phyloP scores from a whole-genome alignment of 495 filamentous ascomycete genomes.

The Xylaria grammica region DNA sequence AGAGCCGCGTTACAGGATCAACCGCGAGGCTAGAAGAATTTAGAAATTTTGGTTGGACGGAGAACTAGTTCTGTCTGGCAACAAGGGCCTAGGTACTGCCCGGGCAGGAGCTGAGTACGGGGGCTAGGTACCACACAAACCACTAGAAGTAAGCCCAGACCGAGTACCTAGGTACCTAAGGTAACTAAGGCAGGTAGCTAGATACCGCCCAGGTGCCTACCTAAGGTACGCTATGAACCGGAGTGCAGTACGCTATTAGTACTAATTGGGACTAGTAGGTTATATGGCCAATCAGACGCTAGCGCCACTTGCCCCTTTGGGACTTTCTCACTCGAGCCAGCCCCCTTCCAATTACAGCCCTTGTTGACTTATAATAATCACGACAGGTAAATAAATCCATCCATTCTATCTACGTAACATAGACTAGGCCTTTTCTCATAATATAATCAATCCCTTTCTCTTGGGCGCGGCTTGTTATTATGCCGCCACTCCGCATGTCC shows the following conservation, averaged over 20 bases:
- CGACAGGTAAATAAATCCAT: too few relatives aligned
- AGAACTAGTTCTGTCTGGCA: constrained; percentile 19
- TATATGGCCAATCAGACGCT: background rate
- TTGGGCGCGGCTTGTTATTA: constrained; percentile 13
- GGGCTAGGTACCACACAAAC: too few relatives aligned
- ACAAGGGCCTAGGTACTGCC: constrained; percentile 1
- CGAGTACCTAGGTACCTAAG: too few relatives aligned
- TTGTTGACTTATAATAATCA: background rate
- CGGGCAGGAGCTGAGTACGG: too few relatives aligned
- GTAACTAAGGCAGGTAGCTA: background rate
- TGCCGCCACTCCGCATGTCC: constrained; percentile 45
- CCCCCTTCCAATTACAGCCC: background rate
- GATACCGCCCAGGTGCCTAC: background rate
- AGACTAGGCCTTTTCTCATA: background rate
- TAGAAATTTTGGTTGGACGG: constrained; percentile 41
- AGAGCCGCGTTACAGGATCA: constrained; percentile 32
- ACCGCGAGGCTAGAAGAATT: constrained; percentile 41
- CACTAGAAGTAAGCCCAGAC: too few relatives aligned
- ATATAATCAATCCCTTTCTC: background rate
- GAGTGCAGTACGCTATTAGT: too few relatives aligned
- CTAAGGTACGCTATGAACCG: too few relatives aligned
- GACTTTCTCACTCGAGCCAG: background rate
- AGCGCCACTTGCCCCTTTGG: constrained; percentile 17
- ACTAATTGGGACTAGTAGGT: background rate
- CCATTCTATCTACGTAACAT: too few relatives aligned